Base-by-base conservation (phyloP, 2,329 filamentous ascomycete genomes). In the Penicillium thymicola region DNA sequence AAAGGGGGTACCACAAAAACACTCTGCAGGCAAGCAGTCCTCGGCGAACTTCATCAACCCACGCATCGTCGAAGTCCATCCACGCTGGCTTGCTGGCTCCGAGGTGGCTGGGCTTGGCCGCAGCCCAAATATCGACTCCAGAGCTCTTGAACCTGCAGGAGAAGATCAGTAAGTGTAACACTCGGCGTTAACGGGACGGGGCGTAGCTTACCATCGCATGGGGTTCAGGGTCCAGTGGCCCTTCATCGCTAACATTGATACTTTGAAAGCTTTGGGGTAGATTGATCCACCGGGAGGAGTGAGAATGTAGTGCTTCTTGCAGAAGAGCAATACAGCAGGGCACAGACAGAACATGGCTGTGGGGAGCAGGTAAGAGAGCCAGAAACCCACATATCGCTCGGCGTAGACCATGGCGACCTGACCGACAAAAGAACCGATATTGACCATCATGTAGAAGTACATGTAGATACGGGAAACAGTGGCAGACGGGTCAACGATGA, bases 31-130 rank as follows among this genome's bases (percentile, higher is more conserved):
- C 87, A 65, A 82, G 79, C 55, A 89, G 77, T 59, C 88, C 89
- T 73, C 89, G 86, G 51, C 81, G 80, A 47, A 92, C 85, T 69
- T 92, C 88, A 69, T 91, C 89, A 34, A 93, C 89, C 89, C 89
- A 93, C 51, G 84, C 84, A 64, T 93, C 90, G 60, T 93, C 89
- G 64, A 91, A 92, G 0, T 86, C 89, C 87, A 92, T 92, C 70
- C 70, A 72, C 5, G n/a, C n/a, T 1, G 70, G 70, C 10, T 66
- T 66, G 40, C 52, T 52, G 2, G 60, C 40, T 0, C 68, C 67
- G 6, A 71, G 45, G 3, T 43, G 51, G 23, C 58, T 66, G 4
- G 70, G 70, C 65, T 76, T 81, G 70, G 67, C 67, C 0, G 50
- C 34, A 0, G 67, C 60, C 69, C 68, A 71, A 50, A 63, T 65